Conservation (phyloP, 73 alveolate genomes). For the Paramecium biaurelia region DNA sequence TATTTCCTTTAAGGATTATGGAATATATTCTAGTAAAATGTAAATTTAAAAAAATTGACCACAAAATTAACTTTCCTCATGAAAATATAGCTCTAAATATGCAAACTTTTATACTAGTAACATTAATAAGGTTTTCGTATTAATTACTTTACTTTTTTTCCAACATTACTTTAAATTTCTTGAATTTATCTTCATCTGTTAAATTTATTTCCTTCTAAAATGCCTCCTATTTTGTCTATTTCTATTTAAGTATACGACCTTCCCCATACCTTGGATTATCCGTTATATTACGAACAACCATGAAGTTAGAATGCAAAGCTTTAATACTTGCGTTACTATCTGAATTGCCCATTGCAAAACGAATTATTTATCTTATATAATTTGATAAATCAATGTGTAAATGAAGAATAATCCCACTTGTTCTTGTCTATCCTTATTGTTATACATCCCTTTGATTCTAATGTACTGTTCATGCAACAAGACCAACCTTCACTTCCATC, state of each 20-base stretch:
- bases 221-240: not conserved
- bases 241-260: not conserved
- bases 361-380: not conserved
- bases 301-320: not conserved
- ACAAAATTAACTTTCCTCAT: constrained; percentile 13
- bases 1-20: not conserved
- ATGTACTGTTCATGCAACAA: constrained; percentile 15
- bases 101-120: not conserved
- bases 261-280: constrained; percentile 35
- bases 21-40: constrained; percentile 1
- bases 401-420: constrained; percentile 56
- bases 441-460: not conserved
- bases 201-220: not conserved
- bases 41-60: constrained; percentile 21
- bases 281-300: not conserved
- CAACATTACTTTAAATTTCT: not conserved
- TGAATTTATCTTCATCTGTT: constrained; percentile 28
- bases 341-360: not conserved
- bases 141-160: not conserved
- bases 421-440: constrained; percentile 1
- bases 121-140: not conserved
- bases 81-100: not conserved
- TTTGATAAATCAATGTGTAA: constrained; percentile 19
- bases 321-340: constrained; percentile 24
- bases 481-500: constrained; percentile 52